Base-by-base conservation (phyloP, 139 green algal genomes). In the Dunaliella sp. region DNA sequence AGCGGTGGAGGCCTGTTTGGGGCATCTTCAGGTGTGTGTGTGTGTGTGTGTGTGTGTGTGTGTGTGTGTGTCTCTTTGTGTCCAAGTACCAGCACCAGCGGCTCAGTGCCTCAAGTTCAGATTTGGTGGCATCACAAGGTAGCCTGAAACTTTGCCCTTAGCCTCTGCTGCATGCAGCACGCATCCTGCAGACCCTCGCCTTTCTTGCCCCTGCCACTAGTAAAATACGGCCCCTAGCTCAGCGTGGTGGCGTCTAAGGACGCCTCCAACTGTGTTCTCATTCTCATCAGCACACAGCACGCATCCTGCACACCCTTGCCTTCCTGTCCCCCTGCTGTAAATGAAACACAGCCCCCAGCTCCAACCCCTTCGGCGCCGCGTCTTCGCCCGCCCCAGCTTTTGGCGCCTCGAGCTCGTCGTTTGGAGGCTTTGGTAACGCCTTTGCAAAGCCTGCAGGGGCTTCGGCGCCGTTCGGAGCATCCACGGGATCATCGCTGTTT, bases 401-500 rank as follows among this genome's bases (percentile, higher is more conserved):
- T 83, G 81, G 88, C 26, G 58, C 74, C 1, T 33, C 59, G 12
- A 72, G 22, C 28, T 38, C 85, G 1, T 16, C 80, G 22, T 84
- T 84, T 88, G 89, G 89, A 12, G 82, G 80, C 3, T 88, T 90
- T 81, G 84, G 84, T 31, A 31, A 16, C 48, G 48, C 48, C 16
- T 65, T 65, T 16, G 48, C 48, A 65, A 65, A 65, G 48, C 48
- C 48, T 65, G 48, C 7, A 7, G 48, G 30, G 3, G 21, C 74
- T 33, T 80, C 84, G 3, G 85, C 73, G 21, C 57, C 87, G 1
- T 94, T 94, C 58, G 88, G 88, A 16, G 84, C 86, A 0, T 81
- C 86, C 25, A 57, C 79, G 7, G 30, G 74, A 7, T 33, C n/a
- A n/a, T 79, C 72, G n/a, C 76, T 82, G 24, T 87, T 87, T 79